phyloP scores from a whole-genome alignment of 768 basidiomycete species.

The Boletus bicolor region DNA sequence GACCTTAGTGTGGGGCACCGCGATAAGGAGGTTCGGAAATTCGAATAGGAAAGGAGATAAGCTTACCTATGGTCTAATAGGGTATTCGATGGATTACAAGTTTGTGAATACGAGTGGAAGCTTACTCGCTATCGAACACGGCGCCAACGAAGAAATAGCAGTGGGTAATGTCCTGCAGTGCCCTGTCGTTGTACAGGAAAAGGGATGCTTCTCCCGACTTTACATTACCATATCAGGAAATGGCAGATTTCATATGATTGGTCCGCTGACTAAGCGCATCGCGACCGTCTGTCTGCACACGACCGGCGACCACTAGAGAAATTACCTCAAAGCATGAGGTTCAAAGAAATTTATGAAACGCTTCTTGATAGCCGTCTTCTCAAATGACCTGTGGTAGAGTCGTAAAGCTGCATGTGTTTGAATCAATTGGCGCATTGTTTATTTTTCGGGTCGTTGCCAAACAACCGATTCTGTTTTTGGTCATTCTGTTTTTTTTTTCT shows the following conservation, averaged over 20 bases:
- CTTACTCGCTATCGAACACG: neutral
- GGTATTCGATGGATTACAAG: constrained; percentile 19
- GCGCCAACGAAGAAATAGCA: neutral
- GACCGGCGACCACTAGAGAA: neutral
- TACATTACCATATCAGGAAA: constrained; percentile 18
- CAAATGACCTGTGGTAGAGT: neutral
- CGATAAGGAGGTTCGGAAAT: constrained; percentile 30
- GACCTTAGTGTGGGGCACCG: constrained; percentile 18
- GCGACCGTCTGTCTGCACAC: constrained; percentile 11
- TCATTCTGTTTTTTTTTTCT: neutral
- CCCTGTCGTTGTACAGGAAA: constrained; percentile 10
- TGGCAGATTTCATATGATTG: constrained; percentile 28
- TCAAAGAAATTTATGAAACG: neutral
- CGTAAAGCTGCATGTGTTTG: too few relatives aligned
- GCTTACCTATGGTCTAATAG: constrained; percentile 26
- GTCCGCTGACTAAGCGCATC: constrained; percentile 25
- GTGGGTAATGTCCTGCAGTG: neutral
- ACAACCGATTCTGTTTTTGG: constrained; percentile 11
- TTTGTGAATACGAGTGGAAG: neutral
- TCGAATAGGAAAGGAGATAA: constrained; percentile 26
- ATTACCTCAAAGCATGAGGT: too few relatives aligned
- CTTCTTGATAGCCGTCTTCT: neutral
- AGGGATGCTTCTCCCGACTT: neutral
- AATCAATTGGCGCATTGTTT: neutral
- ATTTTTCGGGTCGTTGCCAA: constrained; percentile 14